Evolutionary conservation across 2,329 filamentous ascomycete genomes (phyloP), one percentile per base, ranked within the genome.

Genomic region (Neonectria neomacrospora): DNA sequence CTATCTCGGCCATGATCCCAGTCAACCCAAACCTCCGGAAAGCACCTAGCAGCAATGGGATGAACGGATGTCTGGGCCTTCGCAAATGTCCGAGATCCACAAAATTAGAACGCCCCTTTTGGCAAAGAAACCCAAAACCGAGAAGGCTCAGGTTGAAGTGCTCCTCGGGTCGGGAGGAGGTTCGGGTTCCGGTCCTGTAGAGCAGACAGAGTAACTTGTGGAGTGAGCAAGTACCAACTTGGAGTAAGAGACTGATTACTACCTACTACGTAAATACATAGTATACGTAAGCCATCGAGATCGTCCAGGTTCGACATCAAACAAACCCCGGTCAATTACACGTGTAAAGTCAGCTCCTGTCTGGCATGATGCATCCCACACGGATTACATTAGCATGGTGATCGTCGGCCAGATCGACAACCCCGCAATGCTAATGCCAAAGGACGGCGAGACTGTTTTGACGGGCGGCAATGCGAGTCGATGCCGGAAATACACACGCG

Each of bases 341-440:
- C 45, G 16, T 48, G 23, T 30, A 9, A 47, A 39, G 32, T 23
- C 50, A n/a, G 12, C 20, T 22, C 6, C 23, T 39, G 14, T 20
- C 26, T n/a, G 20, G 52, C n/a, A 30, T 44, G 37, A 18, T 54
- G 18, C 52, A 54, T 32, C 52, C 39, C 23, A 32, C 39, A 20
- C 39, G 26, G 18, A 30, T 14, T 44, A 32, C 12, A 30, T 14
- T 44, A 32, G 18, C 30, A 26, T 57, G 48, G 41, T 41, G 56
- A 59, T 59, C 56, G 56, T 66, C 69, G 64, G 63, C 69, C 61
- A 60, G 69, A 72, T 71, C 67, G 69, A 69, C 67, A 53, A 69
- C 69, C 69, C 69, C 69, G 64, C 69, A 71, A 64, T 58, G 59
- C 54, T 41, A 61, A 64, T 58, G 55, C 52, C 32, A 55, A 62